These are phyloP conservation scores for Mycena leptocephala DNA, from an alignment of 768 basidiomycete species.

Conservation along the genomic window DNA sequence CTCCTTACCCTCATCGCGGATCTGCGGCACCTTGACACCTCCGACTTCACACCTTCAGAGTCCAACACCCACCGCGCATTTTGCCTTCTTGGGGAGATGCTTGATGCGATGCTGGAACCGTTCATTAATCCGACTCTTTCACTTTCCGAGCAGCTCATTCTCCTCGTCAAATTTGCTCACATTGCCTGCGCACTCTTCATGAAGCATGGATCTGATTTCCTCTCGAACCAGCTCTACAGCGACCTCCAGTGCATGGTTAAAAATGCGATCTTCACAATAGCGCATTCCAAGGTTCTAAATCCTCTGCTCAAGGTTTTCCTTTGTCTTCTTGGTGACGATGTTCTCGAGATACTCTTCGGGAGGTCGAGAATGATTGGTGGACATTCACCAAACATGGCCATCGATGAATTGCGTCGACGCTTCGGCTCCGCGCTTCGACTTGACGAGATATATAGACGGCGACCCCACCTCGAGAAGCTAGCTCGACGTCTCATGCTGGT, in stretches of 20 bases:
- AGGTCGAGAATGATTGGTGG: constrained; percentile 33
- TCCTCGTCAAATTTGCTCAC: constrained; percentile 18
- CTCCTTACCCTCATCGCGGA: background rate
- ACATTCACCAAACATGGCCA: constrained; percentile 18
- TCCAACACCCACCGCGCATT: constrained; percentile 34
- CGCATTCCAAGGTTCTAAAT: too few species aligned
- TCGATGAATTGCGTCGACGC: background rate
- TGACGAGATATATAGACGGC: constrained; percentile 10
- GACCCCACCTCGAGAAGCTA: constrained; percentile 9
- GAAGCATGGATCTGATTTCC: background rate
- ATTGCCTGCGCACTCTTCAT: constrained; percentile 13
- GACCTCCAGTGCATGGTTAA: too few species aligned
- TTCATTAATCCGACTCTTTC: constrained; percentile 33
- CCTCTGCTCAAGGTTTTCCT: too few species aligned
- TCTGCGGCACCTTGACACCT: constrained; percentile 4
- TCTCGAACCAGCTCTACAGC: too few species aligned
- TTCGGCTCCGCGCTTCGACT: background rate
- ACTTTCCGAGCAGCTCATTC: constrained; percentile 15
- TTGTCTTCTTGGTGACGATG: too few species aligned
- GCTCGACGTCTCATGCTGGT: constrained; percentile 17
- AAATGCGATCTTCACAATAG: too few species aligned
- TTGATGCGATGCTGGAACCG: constrained; percentile 35
- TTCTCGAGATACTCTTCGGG: constrained; percentile 36
- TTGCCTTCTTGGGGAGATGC: constrained; percentile 46
- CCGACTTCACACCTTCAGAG: constrained; percentile 38